A percentile compares a stretch with the other conserved stretches of the same genome.
Evolutionary conservation across 768 basidiomycete species (phyloP).

Genomic region (Coprinellus micaceus): DNA sequence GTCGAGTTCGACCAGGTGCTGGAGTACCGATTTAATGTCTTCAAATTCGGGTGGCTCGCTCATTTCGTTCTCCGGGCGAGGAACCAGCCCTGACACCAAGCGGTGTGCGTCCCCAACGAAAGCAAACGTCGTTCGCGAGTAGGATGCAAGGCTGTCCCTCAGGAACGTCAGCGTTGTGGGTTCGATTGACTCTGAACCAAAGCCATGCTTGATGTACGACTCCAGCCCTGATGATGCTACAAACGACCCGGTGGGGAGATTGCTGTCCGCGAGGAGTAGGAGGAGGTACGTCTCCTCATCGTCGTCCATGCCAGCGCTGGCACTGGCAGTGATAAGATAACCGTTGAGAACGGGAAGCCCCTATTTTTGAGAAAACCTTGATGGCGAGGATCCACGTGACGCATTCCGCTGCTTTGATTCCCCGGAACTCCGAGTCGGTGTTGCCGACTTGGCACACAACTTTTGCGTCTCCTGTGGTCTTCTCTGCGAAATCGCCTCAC

Average conservation of each 20-base stretch:
- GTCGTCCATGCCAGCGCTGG: conserved; percentile 25
- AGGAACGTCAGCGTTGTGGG: conserved; percentile 55
- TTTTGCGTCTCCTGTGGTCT: too few species aligned
- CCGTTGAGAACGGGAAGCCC: too few species aligned
- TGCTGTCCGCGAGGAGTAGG: conserved; percentile 83
- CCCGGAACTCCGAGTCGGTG: too few species aligned
- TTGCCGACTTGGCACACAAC: too few species aligned
- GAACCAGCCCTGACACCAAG: conserved; percentile 22
- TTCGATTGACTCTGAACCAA: conserved; percentile 35
- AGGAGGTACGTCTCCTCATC: conserved; percentile 64
- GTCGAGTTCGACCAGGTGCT: conserved; percentile 56
- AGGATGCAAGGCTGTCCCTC: conserved; percentile 69
- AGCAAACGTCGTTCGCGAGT: conserved; percentile 70
- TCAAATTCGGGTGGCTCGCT: conserved; percentile 1
- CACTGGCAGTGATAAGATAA: neutral
- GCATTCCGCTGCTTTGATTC: too few species aligned
- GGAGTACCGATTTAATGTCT: conserved; percentile 29
- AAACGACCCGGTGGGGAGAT: conserved; percentile 95
- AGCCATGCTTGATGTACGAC: conserved; percentile 85
- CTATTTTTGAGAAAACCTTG: too few species aligned
- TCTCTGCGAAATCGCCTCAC: too few species aligned
- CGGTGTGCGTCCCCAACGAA: conserved; percentile 76
- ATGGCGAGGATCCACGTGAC: too few species aligned
- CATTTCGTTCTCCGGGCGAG: conserved; percentile 7
- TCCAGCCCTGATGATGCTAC: conserved; percentile 93